Evolutionary conservation across 2,329 filamentous ascomycete genomes (phyloP).

Genomic region (Pseudocercospora ulei): DNA sequence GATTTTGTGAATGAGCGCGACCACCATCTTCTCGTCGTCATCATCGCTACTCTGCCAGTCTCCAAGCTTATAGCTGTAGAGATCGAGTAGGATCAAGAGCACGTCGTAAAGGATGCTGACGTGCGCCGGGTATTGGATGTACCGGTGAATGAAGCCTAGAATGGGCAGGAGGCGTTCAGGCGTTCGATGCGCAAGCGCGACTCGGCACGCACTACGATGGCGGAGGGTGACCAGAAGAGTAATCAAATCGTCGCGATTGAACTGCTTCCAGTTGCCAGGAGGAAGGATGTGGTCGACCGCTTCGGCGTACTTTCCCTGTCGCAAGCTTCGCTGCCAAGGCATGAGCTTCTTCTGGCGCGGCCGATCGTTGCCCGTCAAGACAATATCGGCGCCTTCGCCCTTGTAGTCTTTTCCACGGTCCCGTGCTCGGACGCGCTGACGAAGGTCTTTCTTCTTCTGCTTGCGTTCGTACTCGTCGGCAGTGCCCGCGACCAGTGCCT

Average conservation of each 20-base stretch:
- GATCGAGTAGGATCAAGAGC: constrained; percentile 68
- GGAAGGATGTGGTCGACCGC: constrained; percentile 70
- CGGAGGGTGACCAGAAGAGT: constrained; percentile 75
- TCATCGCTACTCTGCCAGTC: constrained; percentile 29
- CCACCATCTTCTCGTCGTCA: constrained; percentile 27
- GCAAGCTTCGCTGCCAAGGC: constrained; percentile 74
- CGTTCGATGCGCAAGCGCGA: constrained; percentile 70
- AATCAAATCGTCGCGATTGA: constrained; percentile 44
- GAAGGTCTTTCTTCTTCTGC: constrained; percentile 52
- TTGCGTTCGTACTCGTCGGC: constrained; percentile 68
- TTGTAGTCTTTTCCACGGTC: constrained; percentile 63
- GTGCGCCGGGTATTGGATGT: constrained; percentile 74
- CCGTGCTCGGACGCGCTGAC: constrained; percentile 53
- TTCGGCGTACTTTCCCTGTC: constrained; percentile 63
- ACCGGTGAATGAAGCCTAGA: constrained; percentile 68
- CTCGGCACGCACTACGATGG: constrained; percentile 74
- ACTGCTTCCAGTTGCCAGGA: constrained; percentile 17
- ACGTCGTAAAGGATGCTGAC: constrained; percentile 74
- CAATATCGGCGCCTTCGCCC: constrained; percentile 75
- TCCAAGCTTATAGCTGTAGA: constrained; percentile 73
- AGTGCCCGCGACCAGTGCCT: constrained; percentile 65
- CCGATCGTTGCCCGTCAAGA: constrained; percentile 66
- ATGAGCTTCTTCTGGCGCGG: constrained; percentile 54
- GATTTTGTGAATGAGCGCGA: constrained; percentile 59
- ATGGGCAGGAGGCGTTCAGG: constrained; percentile 73